Conservation (phyloP, 148 eudicot species). For the Gaultheria prostrata region DNA sequence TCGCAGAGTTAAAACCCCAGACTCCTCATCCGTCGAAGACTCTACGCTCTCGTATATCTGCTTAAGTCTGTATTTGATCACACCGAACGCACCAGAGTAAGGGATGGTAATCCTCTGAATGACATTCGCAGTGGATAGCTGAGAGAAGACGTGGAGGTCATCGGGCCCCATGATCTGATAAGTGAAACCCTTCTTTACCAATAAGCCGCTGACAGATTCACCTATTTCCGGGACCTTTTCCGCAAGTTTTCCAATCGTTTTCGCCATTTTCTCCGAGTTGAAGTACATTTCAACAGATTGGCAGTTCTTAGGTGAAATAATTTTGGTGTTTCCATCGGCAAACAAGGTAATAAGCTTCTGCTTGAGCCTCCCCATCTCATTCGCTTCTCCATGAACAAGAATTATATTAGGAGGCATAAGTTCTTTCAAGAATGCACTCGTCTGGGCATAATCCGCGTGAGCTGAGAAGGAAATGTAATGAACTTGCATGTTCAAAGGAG, state of each 20-base stretch:
- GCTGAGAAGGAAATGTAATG: slow-evolving; percentile 96
- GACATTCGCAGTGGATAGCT: slow-evolving; percentile 75
- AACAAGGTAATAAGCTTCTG: slow-evolving; percentile 69
- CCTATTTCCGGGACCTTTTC: slow-evolving; percentile 75
- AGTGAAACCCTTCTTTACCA: slow-evolving; percentile 92
- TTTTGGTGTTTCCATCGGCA: slow-evolving; percentile 68
- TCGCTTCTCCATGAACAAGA: slow-evolving; percentile 90
- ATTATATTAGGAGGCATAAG: slow-evolving; percentile 93
- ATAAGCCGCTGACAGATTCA: slow-evolving; percentile 65
- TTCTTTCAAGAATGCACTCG: slow-evolving; percentile 77
- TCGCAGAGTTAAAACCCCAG: slow-evolving; percentile 47
- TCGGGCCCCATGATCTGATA: slow-evolving; percentile 92
- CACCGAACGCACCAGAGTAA: slow-evolving; percentile 81
- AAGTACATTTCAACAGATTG: slow-evolving; percentile 88
- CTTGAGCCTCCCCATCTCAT: slow-evolving; percentile 90
- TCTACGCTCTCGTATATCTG: slow-evolving; percentile 86
- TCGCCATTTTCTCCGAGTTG: slow-evolving; percentile 87
- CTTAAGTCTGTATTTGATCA: slow-evolving; percentile 70
- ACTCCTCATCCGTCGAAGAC: slow-evolving; percentile 59
- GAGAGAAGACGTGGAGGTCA: slow-evolving; percentile 87
- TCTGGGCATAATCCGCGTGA: slow-evolving; percentile 86
- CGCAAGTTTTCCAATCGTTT: slow-evolving; percentile 78
- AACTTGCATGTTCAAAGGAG: slow-evolving; percentile 84
- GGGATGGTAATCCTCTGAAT: slow-evolving; percentile 86
- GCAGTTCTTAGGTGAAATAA: slow-evolving; percentile 78